Conservation (phyloP, 305 asterid species). For the Rubia tinctorum region DNA sequence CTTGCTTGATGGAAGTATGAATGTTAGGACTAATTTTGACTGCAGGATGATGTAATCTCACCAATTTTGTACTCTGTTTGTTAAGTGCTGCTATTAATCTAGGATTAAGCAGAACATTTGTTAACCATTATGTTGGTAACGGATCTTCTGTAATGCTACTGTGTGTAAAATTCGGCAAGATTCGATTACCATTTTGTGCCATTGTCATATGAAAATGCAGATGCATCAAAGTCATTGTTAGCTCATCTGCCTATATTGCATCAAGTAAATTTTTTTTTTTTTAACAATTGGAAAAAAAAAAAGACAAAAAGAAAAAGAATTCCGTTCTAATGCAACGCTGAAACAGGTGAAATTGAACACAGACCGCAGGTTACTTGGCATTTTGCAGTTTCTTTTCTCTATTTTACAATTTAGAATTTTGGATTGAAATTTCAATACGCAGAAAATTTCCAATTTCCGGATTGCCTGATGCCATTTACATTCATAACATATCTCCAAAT, state of each 20-base stretch:
- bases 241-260: background rate
- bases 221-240: background rate
- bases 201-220: too few relatives aligned
- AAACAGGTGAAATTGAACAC: background rate
- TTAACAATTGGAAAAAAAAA: background rate
- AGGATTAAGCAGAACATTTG: background rate
- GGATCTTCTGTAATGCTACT: too few relatives aligned
- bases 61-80: background rate
- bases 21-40: background rate
- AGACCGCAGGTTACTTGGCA: slow-evolving; percentile 5
- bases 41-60: background rate
- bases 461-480: background rate
- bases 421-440: background rate
- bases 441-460: background rate
- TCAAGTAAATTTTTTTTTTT: background rate
- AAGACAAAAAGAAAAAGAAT: background rate
- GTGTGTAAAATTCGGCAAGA: background rate
- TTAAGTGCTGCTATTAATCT: background rate
- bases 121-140: background rate
- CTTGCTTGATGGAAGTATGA: background rate
- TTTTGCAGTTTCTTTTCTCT: background rate
- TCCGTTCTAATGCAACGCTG: background rate
- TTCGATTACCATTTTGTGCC: background rate
- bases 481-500: background rate
- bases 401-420: background rate